These are phyloP conservation scores for Arthroderma sp. DNA, from an alignment of 2,329 filamentous ascomycete genomes.

Conservation along the genomic window DNA sequence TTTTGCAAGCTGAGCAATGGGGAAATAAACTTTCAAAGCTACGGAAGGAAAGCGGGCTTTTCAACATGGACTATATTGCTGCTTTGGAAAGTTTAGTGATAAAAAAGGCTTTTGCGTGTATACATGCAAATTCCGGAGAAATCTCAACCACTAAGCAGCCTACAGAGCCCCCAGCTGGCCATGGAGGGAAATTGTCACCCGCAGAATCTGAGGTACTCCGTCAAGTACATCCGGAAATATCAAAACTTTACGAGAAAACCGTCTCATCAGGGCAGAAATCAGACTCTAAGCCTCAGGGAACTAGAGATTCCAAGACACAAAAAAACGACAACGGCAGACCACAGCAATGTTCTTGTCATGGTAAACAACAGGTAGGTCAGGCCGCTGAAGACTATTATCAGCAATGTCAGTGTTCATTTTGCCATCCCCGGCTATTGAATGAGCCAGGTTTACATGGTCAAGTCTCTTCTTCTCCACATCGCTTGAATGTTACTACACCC, in stretches of 20 bases:
- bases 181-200: not conserved
- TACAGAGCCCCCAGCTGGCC: conserved; percentile 6
- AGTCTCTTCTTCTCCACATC: not conserved
- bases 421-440: not conserved
- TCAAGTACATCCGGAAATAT: not conserved
- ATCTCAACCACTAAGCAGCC: conserved; percentile 7
- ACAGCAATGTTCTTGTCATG: not conserved
- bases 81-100: conserved; percentile 7
- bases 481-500: not conserved
- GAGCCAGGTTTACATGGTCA: not conserved
- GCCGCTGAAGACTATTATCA: not conserved
- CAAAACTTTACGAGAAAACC: conserved; percentile 3
- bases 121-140: not conserved
- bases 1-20: conserved; percentile 13
- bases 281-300: not conserved
- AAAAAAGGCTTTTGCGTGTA: conserved; percentile 7
- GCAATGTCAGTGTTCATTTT: not conserved
- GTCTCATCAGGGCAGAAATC: not conserved
- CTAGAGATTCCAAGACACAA: not conserved
- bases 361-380: not conserved
- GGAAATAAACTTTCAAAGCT: conserved; percentile 7
- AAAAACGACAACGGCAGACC: conserved; percentile 35
- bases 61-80: conserved; percentile 9
- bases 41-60: not conserved
- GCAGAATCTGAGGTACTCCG: not conserved